These are phyloP conservation scores for Phoma herbarum DNA, from an alignment of 2,329 filamentous ascomycete genomes.

Conservation along the genomic window DNA sequence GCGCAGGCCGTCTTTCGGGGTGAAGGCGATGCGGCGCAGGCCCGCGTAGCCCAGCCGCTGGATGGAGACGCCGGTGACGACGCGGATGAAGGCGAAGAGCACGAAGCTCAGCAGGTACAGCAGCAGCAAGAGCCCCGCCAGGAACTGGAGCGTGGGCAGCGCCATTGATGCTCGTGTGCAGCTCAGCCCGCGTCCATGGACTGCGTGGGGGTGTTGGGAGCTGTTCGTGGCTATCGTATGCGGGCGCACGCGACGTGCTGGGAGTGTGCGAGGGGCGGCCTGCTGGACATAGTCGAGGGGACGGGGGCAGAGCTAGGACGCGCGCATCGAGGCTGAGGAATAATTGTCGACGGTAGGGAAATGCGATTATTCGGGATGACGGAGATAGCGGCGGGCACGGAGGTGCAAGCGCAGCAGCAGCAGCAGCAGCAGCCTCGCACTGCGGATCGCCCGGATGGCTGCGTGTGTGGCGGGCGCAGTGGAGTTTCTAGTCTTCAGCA, in stretches of 20 bases:
- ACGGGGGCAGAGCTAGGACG: conserved; percentile 25
- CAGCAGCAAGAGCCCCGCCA: conserved; percentile 85
- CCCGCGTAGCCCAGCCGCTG: conserved; percentile 95
- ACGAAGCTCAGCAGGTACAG: conserved; percentile 92
- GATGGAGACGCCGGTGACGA: conserved; percentile 92
- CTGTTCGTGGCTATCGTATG: conserved; percentile 15
- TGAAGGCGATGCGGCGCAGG: conserved; percentile 87
- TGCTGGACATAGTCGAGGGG: conserved; percentile 45
- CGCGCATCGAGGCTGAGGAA: conserved; percentile 27
- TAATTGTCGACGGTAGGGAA: neutral
- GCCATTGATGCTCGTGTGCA: conserved; percentile 48
- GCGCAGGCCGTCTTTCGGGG: conserved; percentile 85
- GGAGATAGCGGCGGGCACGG: conserved; percentile 19
- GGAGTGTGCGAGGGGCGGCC: conserved; percentile 22
- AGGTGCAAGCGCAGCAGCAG: neutral
- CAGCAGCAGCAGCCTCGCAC: neutral
- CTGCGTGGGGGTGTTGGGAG: neutral
- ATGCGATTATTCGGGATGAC: conserved; percentile 12
- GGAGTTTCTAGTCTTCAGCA: too few relatives aligned
- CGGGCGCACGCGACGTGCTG: conserved; percentile 44
- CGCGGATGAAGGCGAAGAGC: conserved; percentile 89
- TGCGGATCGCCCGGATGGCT: conserved; percentile 18
- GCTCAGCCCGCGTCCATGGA: conserved; percentile 30
- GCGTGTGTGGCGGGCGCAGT: conserved; percentile 9
- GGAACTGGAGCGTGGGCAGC: conserved; percentile 68